Base-by-base conservation (phyloP, 768 basidiomycete species). In the Podaxis sp. region DNA sequence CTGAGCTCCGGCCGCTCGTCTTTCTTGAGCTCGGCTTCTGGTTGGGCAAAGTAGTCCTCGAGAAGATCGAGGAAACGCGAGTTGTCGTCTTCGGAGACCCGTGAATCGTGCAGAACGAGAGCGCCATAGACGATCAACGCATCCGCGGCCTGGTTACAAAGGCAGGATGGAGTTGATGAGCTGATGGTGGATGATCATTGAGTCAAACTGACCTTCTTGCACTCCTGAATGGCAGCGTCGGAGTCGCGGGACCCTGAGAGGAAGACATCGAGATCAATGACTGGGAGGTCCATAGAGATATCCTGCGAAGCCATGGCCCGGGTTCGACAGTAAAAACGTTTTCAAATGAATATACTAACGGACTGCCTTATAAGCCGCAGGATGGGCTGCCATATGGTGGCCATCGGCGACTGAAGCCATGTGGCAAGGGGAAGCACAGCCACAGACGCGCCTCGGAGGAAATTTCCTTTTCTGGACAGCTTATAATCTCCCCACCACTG, bases 41-140 rank as follows among this genome's bases (percentile, higher is more conserved):
- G 82, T 71, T 94, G 94, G 6, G 82, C 80, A 70, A 98, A 98
- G 74, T 98, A 98, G 73, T 96, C 93, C 72, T 98, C 96, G 47
- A 96, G 80, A 52, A 96, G 80, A 76, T 97, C 91, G 43, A 98
- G 82, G 72, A 98, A 98, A 12, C 77, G 76, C 33, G 79, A 71
- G 72, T 98, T 98, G 73, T 94, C 91, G 24, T 85, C 79, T 69
- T 93, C 91, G 3, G 86, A 84, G 22, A 95, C 93, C 12, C 95
- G 84, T 13, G 89, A 90, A 73, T 97, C 96, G 59, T 84, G 88
- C 43, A 97, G 79, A 25, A 97, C 81, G 24, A 97, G 82, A 0
- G 96, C 96, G 2, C 96, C 96, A 63, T 91, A 94, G 40, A 81
- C 79, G 59, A 93, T 90, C 38, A 97, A 78, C 2, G 93, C 91